A percentile compares a stretch with the other conserved stretches of the same genome.
Conservation (phyloP, 257 asterid genomes). For the Coffea eugenioides region DNA sequence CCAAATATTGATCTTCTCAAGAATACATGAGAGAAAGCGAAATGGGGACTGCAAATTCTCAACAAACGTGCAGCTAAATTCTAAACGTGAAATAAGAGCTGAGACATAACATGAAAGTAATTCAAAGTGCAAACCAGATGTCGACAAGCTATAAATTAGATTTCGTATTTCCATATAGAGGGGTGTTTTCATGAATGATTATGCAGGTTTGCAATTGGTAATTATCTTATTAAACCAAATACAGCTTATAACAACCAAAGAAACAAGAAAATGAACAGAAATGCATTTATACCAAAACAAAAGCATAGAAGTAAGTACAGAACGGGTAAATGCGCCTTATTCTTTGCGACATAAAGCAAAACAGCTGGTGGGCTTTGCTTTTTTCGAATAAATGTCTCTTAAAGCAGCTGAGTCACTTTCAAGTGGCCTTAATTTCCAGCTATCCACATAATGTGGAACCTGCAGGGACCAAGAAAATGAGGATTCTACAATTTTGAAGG, state of each 20-base stretch:
- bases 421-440: neutral
- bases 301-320: neutral
- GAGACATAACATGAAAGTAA: neutral
- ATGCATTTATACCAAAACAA: neutral
- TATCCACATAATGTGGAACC: neutral
- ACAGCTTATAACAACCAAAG: neutral
- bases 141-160: neutral
- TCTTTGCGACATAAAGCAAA: slow-evolving; percentile 5
- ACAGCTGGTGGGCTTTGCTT: neutral
- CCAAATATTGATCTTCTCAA: neutral
- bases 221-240: neutral
- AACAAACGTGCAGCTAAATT: neutral
- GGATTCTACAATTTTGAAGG: neutral
- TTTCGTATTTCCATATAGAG: neutral
- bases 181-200: neutral
- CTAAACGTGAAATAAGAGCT: neutral
- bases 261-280: neutral
- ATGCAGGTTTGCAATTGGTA: neutral
- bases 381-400: neutral
- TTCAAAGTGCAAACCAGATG: neutral
- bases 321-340: neutral
- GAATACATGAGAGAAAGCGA: neutral
- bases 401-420: neutral
- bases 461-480: neutral
- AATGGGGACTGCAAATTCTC: neutral